Evolutionary conservation across 192 early-diverging fungal genomes (phyloP).

Genomic region (Chytriomyces confervae): DNA sequence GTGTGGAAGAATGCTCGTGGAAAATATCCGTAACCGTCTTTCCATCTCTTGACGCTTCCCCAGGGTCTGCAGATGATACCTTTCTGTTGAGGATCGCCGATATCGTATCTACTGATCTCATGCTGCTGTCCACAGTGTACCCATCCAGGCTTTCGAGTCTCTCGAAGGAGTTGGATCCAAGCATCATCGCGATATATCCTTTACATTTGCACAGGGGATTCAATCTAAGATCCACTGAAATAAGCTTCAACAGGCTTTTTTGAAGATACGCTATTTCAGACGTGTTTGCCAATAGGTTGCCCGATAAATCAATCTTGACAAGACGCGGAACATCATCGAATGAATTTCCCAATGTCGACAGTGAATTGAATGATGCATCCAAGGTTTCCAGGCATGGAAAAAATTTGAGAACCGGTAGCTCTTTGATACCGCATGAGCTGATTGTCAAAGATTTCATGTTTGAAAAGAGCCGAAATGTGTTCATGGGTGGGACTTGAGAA

Average conservation of each 20-base stretch:
- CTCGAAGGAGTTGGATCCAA: slow-evolving; percentile 1
- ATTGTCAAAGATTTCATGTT: slow-evolving; percentile 35
- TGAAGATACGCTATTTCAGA: slow-evolving; percentile 22
- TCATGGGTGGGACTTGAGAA: slow-evolving; percentile 13
- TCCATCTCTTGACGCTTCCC: not conserved
- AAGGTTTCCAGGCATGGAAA: slow-evolving; percentile 48
- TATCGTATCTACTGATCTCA: slow-evolving; percentile 20
- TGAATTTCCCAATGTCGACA: slow-evolving; percentile 25
- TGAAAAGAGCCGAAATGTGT: slow-evolving; percentile 31
- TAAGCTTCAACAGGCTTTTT: slow-evolving; percentile 13
- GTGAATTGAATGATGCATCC: slow-evolving; percentile 57
- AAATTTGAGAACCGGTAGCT: slow-evolving; percentile 42
- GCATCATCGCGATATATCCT: slow-evolving; percentile 36
- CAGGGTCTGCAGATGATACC: not conserved
- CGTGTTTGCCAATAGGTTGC: slow-evolving; percentile 39
- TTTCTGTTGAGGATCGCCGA: slow-evolving; percentile 20
- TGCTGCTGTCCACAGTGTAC: not conserved
- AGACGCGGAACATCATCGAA: slow-evolving; percentile 16
- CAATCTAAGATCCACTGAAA: slow-evolving; percentile 49
- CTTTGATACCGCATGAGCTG: slow-evolving; percentile 38
- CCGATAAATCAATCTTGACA: slow-evolving; percentile 41
- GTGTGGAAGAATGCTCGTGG: slow-evolving; percentile 48
- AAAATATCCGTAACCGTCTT: slow-evolving; percentile 25
- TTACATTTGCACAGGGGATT: slow-evolving; percentile 53
- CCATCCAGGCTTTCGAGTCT: slow-evolving; percentile 31